Evolutionary conservation across 805 yeast genomes (phyloP).

Genomic region (Saccharomycopsis fibuligera): DNA sequence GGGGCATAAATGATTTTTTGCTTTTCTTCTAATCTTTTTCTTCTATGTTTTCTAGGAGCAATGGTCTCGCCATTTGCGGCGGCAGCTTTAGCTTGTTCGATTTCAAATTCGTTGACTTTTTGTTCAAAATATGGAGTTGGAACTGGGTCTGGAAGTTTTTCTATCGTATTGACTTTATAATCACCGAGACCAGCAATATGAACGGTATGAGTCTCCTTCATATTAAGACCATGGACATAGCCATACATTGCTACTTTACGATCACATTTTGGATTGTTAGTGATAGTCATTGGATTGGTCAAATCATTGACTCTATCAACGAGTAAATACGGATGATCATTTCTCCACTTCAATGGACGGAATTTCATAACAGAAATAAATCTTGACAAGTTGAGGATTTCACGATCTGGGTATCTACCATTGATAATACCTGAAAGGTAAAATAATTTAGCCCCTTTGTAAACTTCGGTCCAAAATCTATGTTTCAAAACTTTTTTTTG

Average conservation of each 20-base stretch:
- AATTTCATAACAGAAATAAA: slow-evolving; percentile 97
- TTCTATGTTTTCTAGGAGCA: slow-evolving; percentile 50
- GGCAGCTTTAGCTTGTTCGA: slow-evolving; percentile 66
- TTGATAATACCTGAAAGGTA: slow-evolving; percentile 92
- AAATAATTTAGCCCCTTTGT: slow-evolving; percentile 94
- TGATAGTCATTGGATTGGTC: slow-evolving; percentile 79
- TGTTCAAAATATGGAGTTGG: slow-evolving; percentile 95
- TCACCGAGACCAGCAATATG: slow-evolving; percentile 98
- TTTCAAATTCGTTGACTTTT: slow-evolving; percentile 70
- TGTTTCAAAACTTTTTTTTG: slow-evolving; percentile 88
- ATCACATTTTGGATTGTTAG: slow-evolving; percentile 71
- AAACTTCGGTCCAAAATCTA: slow-evolving; percentile 98
- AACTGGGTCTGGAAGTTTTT: slow-evolving; percentile 95
- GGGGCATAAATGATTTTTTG: slow-evolving; percentile 96
- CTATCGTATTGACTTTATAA: slow-evolving; percentile 64
- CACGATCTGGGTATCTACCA: slow-evolving; percentile 97
- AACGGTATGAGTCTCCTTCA: slow-evolving; percentile 60
- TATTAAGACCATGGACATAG: slow-evolving; percentile 88
- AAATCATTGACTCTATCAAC: slow-evolving; percentile 90
- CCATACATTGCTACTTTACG: slow-evolving; percentile 91
- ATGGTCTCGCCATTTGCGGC: slow-evolving; percentile 50
- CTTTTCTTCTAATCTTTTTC: slow-evolving; percentile 89
- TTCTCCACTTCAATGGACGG: slow-evolving; percentile 98
- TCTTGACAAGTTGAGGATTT: slow-evolving; percentile 82
- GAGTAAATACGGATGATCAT: slow-evolving; percentile 91